These are phyloP conservation scores for Halenospora varia DNA, from an alignment of 495 filamentous ascomycete genomes.

Conservation along the genomic window DNA sequence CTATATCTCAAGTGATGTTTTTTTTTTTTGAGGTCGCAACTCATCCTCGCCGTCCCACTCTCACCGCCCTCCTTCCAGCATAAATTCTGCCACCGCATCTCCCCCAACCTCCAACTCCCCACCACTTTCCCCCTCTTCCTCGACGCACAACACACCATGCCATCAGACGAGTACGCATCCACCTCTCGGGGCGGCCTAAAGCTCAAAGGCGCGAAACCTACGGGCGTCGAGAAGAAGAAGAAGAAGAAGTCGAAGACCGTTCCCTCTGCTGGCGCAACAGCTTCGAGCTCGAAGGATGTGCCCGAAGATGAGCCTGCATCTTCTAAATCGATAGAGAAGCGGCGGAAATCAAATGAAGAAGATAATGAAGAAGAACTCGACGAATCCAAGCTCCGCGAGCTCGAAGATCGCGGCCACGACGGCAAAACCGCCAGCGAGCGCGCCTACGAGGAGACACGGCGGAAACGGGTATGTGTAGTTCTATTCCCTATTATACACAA, in stretches of 20 bases:
- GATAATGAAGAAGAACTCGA: slow-evolving; percentile 2
- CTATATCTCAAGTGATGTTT: too few species aligned
- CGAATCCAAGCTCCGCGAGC: slow-evolving; percentile 4
- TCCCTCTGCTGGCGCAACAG: slow-evolving; percentile 20
- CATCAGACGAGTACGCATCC: slow-evolving; percentile 66
- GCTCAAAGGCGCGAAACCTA: slow-evolving; percentile 67
- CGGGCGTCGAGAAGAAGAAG: slow-evolving; percentile 58
- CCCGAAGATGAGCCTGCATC: too few species aligned
- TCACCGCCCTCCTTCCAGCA: neutral
- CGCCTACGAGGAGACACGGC: slow-evolving; percentile 71
- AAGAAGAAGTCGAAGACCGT: slow-evolving; percentile 40
- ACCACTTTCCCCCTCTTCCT: neutral
- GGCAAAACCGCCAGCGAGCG: slow-evolving; percentile 84
- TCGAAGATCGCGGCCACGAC: slow-evolving; percentile 15
- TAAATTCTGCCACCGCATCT: slow-evolving; percentile 3
- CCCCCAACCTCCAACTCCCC: neutral
- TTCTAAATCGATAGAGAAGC: slow-evolving; percentile 13
- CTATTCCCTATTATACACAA: too few species aligned
- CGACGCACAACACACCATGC: slow-evolving; percentile 12
- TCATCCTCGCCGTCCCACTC: neutral
- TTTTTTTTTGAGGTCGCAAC: neutral
- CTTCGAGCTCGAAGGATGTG: slow-evolving; percentile 33
- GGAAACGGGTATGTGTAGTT: slow-evolving; percentile 67
- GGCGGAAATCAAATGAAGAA: slow-evolving; percentile 18
- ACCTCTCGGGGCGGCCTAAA: slow-evolving; percentile 65